Conservation (phyloP, 2,329 filamentous ascomycete genomes). For the Coniella lustricola region DNA sequence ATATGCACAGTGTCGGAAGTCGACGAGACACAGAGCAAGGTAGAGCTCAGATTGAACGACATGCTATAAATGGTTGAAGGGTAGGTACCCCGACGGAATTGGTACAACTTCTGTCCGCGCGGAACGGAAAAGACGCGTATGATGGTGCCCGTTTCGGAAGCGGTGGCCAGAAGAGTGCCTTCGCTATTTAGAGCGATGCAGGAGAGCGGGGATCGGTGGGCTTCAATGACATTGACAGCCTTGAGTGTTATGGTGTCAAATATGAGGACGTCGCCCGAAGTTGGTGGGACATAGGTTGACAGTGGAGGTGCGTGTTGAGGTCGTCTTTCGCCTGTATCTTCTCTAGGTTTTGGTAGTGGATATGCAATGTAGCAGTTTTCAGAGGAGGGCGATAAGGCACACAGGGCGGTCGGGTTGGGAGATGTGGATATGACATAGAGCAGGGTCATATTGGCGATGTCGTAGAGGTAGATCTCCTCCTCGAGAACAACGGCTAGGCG, state of each 20-base stretch:
- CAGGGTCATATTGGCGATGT: slow-evolving; percentile 97
- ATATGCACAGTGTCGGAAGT: slow-evolving; percentile 96
- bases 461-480: slow-evolving; percentile 95
- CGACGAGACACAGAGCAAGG: slow-evolving; percentile 88
- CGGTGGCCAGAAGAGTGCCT: slow-evolving; percentile 84
- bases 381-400: slow-evolving; percentile 85
- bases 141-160: slow-evolving; percentile 95
- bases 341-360: slow-evolving; percentile 69
- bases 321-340: slow-evolving; percentile 48
- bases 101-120: slow-evolving; percentile 84
- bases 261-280: slow-evolving; percentile 84
- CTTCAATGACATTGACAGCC: slow-evolving; percentile 90
- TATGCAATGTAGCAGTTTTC: slow-evolving; percentile 96
- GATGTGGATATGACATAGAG: slow-evolving; percentile 90
- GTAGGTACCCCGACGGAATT: slow-evolving; percentile 92
- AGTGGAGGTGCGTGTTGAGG: slow-evolving; percentile 81
- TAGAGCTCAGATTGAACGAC: slow-evolving; percentile 95
- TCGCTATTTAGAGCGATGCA: slow-evolving; percentile 89
- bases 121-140: slow-evolving; percentile 94
- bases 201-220: slow-evolving; percentile 84
- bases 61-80: slow-evolving; percentile 96
- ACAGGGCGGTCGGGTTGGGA: slow-evolving; percentile 85
- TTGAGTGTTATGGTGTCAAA: slow-evolving; percentile 87
- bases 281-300: slow-evolving; percentile 71
- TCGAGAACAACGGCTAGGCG: slow-evolving; percentile 89